Evolutionary conservation across 108 stramenopile species (phyloP).

Genomic region (Epithemia pelagica): DNA sequence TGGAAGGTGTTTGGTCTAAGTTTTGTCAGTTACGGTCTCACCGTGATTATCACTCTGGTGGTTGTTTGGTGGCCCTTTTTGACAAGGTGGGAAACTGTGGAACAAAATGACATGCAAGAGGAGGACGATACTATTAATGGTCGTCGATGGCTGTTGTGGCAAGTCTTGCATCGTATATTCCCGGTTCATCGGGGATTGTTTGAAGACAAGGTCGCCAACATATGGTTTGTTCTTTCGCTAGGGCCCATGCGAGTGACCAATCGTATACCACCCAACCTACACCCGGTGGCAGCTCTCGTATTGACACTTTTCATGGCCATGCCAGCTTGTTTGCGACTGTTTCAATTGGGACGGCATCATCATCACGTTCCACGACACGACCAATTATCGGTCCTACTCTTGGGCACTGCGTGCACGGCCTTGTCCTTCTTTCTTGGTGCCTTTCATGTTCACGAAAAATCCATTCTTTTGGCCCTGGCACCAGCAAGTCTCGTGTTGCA

Average conservation of each 20-base stretch:
- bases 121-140: not conserved
- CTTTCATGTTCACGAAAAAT: conserved; percentile 96
- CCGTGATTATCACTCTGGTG: conserved; percentile 61
- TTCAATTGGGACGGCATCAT: conserved; percentile 25
- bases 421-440: conserved; percentile 91
- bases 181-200: conserved; percentile 91
- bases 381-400: conserved; percentile 24
- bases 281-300: conserved; percentile 41
- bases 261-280: conserved; percentile 37
- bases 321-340: conserved; percentile 35
- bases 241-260: conserved; percentile 60
- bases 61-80: conserved; percentile 81
- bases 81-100: conserved; percentile 12
- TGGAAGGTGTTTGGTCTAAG: conserved; percentile 3
- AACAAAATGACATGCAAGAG: not conserved
- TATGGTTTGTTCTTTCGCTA: conserved; percentile 82
- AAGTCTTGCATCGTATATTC: conserved; percentile 75
- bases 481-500: conserved; percentile 57
- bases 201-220: conserved; percentile 92
- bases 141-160: not conserved
- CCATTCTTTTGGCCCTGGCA: conserved; percentile 76
- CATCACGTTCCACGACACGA: not conserved
- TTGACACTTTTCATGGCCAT: conserved; percentile 44
- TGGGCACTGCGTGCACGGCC: conserved; percentile 50
- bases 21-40: conserved; percentile 55